phyloP scores from a whole-genome alignment of 805 yeast genomes.

The Wickerhamomyces canadensis region DNA sequence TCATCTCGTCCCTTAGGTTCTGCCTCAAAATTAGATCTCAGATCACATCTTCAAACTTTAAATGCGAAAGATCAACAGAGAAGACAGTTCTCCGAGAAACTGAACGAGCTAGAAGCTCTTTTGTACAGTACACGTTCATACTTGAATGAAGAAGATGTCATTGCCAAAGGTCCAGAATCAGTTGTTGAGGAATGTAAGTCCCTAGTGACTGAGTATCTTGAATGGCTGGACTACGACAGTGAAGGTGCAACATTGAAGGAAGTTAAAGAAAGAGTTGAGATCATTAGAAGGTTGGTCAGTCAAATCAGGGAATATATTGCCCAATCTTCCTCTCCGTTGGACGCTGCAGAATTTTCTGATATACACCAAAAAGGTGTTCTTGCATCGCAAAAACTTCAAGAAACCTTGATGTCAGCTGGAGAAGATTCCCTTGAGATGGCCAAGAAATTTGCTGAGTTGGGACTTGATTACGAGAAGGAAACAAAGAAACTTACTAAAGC shows the following conservation, averaged over 20 bases:
- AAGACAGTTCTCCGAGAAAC: slow-evolving; percentile 46
- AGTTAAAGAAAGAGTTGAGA: slow-evolving; percentile 28
- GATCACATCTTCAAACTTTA: slow-evolving; percentile 44
- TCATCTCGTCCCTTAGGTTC: slow-evolving; percentile 45
- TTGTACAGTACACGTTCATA: slow-evolving; percentile 63
- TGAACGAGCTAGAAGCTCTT: slow-evolving; percentile 68
- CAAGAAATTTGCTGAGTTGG: slow-evolving; percentile 37
- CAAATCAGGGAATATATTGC: slow-evolving; percentile 34
- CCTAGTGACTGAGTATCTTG: slow-evolving; percentile 45
- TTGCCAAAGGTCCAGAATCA: slow-evolving; percentile 33
- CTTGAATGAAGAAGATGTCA: slow-evolving; percentile 48
- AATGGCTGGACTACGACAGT: slow-evolving; percentile 76
- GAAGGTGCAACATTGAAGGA: slow-evolving; percentile 40
- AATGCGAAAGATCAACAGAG: slow-evolving; percentile 53
- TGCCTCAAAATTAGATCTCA: slow-evolving; percentile 39
- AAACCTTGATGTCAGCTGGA: slow-evolving; percentile 37
- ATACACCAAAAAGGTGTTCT: slow-evolving; percentile 38
- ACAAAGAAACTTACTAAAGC: slow-evolving; percentile 36
- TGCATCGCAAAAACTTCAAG: slow-evolving; percentile 38
- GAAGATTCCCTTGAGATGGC: slow-evolving; percentile 39
- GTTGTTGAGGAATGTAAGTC: slow-evolving; percentile 32
- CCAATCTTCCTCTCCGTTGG: slow-evolving; percentile 42
- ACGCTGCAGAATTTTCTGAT: slow-evolving; percentile 36
- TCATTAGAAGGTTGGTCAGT: slow-evolving; percentile 22
- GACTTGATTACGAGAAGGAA: slow-evolving; percentile 48